Percentiles rank a stretch among this genome's conserved stretches.
Conservation (phyloP, 2,329 filamentous ascomycete species). For the Westerdykella ornata region DNA sequence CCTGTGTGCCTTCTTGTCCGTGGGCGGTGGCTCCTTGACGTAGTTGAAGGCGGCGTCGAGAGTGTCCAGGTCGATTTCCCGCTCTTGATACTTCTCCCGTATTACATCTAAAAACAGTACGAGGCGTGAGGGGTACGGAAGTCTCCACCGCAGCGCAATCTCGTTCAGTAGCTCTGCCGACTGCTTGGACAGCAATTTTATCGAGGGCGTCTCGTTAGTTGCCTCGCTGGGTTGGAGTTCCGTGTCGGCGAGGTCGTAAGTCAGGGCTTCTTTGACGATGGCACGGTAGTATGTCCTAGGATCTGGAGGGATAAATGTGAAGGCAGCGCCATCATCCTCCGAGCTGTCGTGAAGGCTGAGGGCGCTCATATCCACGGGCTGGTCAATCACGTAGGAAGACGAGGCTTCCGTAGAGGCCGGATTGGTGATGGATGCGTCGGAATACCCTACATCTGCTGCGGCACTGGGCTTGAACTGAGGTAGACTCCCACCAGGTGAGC, state of each 20-base stretch:
- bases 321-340: slow-evolving; percentile 55
- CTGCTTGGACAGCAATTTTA: slow-evolving; percentile 61
- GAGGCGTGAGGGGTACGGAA: slow-evolving; percentile 73
- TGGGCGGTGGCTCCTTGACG: slow-evolving; percentile 63
- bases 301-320: slow-evolving; percentile 84
- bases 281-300: slow-evolving; percentile 76
- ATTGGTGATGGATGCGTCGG: slow-evolving; percentile 43
- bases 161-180: slow-evolving; percentile 80
- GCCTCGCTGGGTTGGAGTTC: slow-evolving; percentile 46
- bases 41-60: slow-evolving; percentile 78
- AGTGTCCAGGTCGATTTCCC: slow-evolving; percentile 73
- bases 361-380: slow-evolving; percentile 59
- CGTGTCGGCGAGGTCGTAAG: slow-evolving; percentile 52
- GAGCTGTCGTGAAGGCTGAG: slow-evolving; percentile 54
- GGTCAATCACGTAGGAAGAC: slow-evolving; percentile 56
- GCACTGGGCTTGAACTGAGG: slow-evolving; percentile 49
- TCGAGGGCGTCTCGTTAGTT: slow-evolving; percentile 43
- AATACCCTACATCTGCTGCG: slow-evolving; percentile 38
- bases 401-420: slow-evolving; percentile 41
- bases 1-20: slow-evolving; percentile 55
- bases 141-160: slow-evolving; percentile 78
- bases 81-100: slow-evolving; percentile 75
- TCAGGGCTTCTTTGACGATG: slow-evolving; percentile 69
- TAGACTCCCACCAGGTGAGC: slow-evolving; percentile 54
- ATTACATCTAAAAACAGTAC: slow-evolving; percentile 80